Conservation (phyloP, 192 early-diverging fungal genomes). For the Coemansia interrupta region DNA sequence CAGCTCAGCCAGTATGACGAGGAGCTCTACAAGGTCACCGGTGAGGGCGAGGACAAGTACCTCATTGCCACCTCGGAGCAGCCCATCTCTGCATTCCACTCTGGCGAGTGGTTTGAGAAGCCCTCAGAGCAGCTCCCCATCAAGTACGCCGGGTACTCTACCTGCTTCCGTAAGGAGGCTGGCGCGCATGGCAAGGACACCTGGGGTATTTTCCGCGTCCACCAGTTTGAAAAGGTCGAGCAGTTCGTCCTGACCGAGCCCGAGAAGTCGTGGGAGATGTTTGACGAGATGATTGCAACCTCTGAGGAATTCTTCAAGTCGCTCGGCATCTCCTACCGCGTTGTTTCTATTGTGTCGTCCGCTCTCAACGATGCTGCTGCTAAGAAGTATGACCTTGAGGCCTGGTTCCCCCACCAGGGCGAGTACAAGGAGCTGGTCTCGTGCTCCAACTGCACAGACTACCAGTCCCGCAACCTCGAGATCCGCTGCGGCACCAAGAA, state of each 20-base stretch:
- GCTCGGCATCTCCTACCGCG: conserved; percentile 89
- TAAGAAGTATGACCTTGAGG: conserved; percentile 99
- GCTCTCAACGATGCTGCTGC: conserved; percentile 99
- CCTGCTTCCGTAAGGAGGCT: conserved; percentile 99
- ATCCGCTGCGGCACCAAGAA: conserved; percentile 97
- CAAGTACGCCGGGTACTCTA: conserved; percentile 93
- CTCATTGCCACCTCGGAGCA: conserved; percentile 98
- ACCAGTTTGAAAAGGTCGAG: conserved; percentile 99
- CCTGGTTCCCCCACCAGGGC: conserved; percentile 98
- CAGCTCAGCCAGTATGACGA: conserved; percentile 98
- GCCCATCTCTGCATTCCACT: conserved; percentile 95
- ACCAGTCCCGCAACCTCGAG: conserved; percentile 90
- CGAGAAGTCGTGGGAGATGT: conserved; percentile 98
- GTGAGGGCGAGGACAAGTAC: conserved; percentile 88
- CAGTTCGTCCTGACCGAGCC: conserved; percentile 96
- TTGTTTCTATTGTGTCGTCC: conserved; percentile 93
- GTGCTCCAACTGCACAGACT: conserved; percentile 99
- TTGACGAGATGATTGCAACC: conserved; percentile 88
- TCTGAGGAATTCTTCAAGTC: conserved; percentile 96
- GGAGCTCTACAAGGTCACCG: conserved; percentile 90
- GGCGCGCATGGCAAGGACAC: conserved; percentile 96
- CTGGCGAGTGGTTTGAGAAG: conserved; percentile 92
- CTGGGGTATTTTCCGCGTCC: conserved; percentile 98
- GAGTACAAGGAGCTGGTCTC: conserved; percentile 98
- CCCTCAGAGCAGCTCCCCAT: conserved; percentile 87